Evolutionary conservation across 1,284 basidiomycete genomes (phyloP).

Genomic region (Ganoderma lingzhi): DNA sequence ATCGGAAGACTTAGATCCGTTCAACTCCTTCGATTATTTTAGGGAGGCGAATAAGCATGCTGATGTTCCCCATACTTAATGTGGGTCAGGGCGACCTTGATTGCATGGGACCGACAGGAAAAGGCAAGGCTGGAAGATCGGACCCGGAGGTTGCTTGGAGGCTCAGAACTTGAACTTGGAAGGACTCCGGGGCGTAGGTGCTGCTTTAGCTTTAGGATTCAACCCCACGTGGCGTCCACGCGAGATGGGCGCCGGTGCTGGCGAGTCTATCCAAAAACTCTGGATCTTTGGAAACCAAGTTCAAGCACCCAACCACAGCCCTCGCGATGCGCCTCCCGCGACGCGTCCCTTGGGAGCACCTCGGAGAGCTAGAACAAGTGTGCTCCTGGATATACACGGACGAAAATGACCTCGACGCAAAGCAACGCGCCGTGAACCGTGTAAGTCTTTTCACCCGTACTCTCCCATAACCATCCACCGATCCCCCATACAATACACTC

Average conservation of each 20-base stretch:
- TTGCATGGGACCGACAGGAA: background rate
- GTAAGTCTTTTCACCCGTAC: constrained; percentile 52
- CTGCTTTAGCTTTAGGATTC: background rate
- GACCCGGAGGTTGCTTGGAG: no score
- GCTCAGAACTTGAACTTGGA: no score
- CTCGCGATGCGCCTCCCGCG: constrained; percentile 76
- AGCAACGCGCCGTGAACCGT: constrained; percentile 71
- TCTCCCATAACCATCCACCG: constrained; percentile 16
- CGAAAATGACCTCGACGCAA: constrained; percentile 63
- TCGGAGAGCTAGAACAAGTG: constrained; percentile 81
- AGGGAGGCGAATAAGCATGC: background rate
- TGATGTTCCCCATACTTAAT: background rate
- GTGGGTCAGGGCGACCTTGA: background rate
- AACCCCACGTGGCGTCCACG: background rate
- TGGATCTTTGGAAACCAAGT: background rate
- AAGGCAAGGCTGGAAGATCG: background rate
- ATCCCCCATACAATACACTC: constrained; percentile 15
- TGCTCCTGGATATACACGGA: constrained; percentile 85
- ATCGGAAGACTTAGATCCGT: background rate
- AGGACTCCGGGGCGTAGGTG: no score
- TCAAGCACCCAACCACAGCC: background rate
- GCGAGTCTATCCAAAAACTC: no score
- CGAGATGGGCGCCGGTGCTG: background rate
- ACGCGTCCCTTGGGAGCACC: constrained; percentile 84
- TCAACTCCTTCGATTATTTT: no score